Evolutionary conservation across 108 stramenopile species (phyloP).

Genomic region (Pseudonitzschia delicatissima): DNA sequence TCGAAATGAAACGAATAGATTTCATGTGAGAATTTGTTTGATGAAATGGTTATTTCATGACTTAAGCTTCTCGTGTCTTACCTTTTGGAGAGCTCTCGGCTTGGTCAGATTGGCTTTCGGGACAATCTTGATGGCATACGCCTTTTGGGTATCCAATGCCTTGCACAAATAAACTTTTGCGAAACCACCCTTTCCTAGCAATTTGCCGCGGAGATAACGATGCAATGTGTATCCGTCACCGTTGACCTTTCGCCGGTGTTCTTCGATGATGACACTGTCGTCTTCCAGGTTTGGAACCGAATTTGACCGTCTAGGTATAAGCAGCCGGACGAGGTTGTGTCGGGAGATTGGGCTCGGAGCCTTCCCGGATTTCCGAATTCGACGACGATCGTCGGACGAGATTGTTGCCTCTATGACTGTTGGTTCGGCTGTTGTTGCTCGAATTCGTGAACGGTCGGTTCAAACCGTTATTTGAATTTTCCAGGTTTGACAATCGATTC

Average conservation of each 20-base stretch:
- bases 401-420: background rate
- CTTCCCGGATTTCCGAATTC: constrained; percentile 19
- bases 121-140: constrained; percentile 92
- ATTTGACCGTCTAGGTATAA: constrained; percentile 10
- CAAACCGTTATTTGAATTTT: constrained; percentile 34
- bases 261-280: constrained; percentile 62
- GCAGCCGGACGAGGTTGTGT: background rate
- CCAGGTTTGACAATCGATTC: constrained; percentile 32
- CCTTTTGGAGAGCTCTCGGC: constrained; percentile 87
- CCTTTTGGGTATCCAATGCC: constrained; percentile 74
- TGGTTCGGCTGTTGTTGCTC: background rate
- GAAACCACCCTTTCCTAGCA: constrained; percentile 93
- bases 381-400: background rate
- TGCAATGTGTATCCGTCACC: constrained; percentile 85
- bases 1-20: background rate
- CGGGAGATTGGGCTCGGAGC: background rate
- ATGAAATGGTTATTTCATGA: background rate
- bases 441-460: constrained; percentile 31
- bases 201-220: constrained; percentile 72
- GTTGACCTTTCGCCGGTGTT: constrained; percentile 62
- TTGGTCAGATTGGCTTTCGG: constrained; percentile 90
- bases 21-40: background rate
- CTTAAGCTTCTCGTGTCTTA: constrained; percentile 26
- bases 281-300: constrained; percentile 10
- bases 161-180: constrained; percentile 90